Evolutionary conservation across 1,139 yeast genomes (phyloP).

Genomic region (Diutina sp.): DNA sequence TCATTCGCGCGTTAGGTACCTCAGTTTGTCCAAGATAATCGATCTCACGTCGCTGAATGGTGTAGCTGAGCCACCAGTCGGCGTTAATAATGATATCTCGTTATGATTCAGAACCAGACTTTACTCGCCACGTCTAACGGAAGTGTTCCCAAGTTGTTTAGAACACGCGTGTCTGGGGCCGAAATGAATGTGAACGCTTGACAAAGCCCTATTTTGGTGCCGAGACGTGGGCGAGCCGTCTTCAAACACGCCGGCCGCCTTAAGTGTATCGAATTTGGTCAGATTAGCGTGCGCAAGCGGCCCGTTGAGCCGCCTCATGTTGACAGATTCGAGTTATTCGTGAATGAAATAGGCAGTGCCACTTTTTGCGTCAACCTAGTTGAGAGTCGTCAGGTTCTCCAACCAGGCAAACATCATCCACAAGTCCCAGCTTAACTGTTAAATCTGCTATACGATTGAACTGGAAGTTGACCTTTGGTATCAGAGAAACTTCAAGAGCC

Average conservation of each 20-base stretch:
- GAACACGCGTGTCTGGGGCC: background rate
- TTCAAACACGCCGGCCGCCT: background rate
- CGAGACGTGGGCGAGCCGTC: background rate
- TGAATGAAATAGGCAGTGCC: background rate
- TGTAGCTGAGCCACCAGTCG: background rate
- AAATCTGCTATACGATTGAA: background rate
- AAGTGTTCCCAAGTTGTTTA: background rate
- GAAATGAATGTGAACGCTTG: background rate
- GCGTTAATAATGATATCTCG: no score
- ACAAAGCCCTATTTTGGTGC: background rate
- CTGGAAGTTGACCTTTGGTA: background rate
- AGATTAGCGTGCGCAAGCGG: background rate
- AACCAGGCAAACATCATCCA: no score
- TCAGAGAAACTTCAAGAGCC: background rate
- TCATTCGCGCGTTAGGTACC: background rate
- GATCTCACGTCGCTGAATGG: background rate
- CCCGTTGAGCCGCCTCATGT: background rate
- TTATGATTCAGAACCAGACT: no score
- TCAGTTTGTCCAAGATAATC: background rate
- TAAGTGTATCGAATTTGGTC: background rate
- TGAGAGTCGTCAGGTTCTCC: background rate
- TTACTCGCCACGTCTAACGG: background rate
- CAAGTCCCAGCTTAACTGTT: background rate
- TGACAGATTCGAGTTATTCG: background rate
- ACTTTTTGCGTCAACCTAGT: background rate